A percentile compares a stretch with the other conserved stretches of the same genome.
Evolutionary conservation across 345 rosid species (phyloP).

Genomic region (Sonneratia alba): DNA sequence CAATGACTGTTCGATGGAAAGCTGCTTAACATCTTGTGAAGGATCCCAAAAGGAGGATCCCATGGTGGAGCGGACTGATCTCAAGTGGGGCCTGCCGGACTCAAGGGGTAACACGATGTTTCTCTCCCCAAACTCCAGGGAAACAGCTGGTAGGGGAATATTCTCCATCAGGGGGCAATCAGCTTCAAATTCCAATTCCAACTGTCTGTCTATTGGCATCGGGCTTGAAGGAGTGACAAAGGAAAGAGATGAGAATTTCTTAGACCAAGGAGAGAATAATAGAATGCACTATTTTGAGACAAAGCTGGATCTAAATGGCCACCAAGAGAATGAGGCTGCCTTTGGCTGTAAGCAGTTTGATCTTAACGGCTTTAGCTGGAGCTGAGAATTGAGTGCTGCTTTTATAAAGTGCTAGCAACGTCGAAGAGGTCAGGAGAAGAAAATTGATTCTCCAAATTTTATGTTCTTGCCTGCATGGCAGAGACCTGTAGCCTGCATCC

Average conservation of each 20-base stretch:
- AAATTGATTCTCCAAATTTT: background rate
- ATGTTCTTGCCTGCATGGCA: background rate
- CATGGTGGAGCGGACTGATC: constrained; percentile 37
- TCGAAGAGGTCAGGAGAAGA: background rate
- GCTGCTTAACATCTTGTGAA: constrained; percentile 77
- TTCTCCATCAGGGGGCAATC: constrained; percentile 2
- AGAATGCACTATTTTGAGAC: constrained; percentile 31
- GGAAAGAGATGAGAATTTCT: constrained; percentile 15
- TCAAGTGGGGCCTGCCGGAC: constrained; percentile 57
- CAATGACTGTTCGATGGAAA: constrained; percentile 69
- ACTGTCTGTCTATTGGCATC: constrained; percentile 51
- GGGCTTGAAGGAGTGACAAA: constrained; percentile 39
- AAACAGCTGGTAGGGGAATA: constrained; percentile 30
- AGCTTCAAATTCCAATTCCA: constrained; percentile 10
- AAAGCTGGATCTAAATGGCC: constrained; percentile 70
- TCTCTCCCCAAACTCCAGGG: constrained; percentile 27
- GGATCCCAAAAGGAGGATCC: constrained; percentile 54
- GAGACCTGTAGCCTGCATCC: background rate
- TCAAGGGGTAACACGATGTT: constrained; percentile 33
- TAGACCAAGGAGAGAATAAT: constrained; percentile 21
- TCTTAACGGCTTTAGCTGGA: constrained; percentile 88
- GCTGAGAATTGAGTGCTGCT: constrained; percentile 20
- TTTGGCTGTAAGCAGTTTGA: constrained; percentile 63
- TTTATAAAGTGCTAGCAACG: background rate
- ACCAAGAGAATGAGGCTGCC: constrained; percentile 40